These are phyloP conservation scores for Chaetomium fimeti DNA, from an alignment of 495 filamentous ascomycete genomes.

Conservation along the genomic window DNA sequence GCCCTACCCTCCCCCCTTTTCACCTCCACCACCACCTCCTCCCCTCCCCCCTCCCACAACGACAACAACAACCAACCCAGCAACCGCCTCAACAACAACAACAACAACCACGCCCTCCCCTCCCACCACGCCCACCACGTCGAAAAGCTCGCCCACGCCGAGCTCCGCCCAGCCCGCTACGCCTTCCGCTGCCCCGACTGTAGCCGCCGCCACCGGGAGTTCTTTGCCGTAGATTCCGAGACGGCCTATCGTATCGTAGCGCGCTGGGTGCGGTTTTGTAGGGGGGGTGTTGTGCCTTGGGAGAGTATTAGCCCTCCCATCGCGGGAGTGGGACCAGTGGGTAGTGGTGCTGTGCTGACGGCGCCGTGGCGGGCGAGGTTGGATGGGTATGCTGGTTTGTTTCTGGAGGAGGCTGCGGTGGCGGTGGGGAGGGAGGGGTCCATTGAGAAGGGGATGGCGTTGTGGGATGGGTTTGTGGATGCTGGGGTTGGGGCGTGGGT, in stretches of 20 bases:
- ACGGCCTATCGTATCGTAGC: not conserved
- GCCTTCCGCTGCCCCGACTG: not conserved
- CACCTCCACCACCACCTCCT: too few species aligned
- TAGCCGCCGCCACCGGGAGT: not conserved
- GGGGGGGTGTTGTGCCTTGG: not conserved
- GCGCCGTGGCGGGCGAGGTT: too few species aligned
- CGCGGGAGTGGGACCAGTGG: too few species aligned
- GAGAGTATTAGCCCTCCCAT: too few species aligned
- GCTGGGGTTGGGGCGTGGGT: not conserved
- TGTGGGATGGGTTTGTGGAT: slow-evolving; percentile 4
- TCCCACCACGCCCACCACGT: not conserved
- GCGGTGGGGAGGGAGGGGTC: too few species aligned
- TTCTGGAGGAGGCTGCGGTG: too few species aligned
- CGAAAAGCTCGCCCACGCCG: slow-evolving; percentile 7
- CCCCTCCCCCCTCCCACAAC: too few species aligned
- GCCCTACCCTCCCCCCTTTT: too few species aligned
- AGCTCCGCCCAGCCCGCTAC: not conserved
- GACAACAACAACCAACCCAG: too few species aligned
- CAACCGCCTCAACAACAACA: not conserved
- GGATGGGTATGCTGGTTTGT: too few species aligned
- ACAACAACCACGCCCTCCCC: too few species aligned
- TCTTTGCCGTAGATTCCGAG: not conserved
- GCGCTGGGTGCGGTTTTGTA: slow-evolving; percentile 2
- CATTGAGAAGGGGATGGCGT: not conserved
- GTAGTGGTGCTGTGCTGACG: too few species aligned